Evolutionary conservation across 345 rosid species (phyloP).

Genomic region (Zanthoxylum bungeanum): DNA sequence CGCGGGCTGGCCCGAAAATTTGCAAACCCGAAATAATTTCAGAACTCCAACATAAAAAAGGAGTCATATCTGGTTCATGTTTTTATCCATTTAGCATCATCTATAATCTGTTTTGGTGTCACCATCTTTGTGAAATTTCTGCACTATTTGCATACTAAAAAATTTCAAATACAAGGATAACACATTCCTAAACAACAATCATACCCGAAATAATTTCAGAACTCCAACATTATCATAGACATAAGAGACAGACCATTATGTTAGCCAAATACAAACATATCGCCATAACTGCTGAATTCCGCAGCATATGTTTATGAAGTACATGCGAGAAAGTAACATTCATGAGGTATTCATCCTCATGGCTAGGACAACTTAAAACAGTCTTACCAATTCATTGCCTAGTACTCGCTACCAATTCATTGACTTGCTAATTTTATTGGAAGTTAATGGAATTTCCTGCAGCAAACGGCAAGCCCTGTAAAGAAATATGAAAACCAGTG

Average conservation of each 20-base stretch:
- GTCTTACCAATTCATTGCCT: background rate
- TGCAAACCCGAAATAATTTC: too few species aligned
- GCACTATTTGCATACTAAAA: too few species aligned
- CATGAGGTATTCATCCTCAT: background rate
- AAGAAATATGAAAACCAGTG: background rate
- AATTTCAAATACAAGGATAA: background rate
- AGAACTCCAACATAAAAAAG: too few species aligned
- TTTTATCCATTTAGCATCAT: background rate
- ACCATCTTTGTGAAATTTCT: background rate
- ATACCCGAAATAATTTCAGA: background rate
- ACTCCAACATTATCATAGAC: background rate
- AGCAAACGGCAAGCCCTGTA: constrained; percentile 4
- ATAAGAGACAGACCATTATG: background rate
- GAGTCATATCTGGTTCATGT: too few species aligned
- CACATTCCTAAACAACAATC: background rate
- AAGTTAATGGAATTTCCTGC: background rate
- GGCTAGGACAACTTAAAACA: background rate
- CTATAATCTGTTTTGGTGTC: background rate
- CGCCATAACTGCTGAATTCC: background rate
- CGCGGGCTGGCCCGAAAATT: too few species aligned
- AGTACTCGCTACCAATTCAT: background rate
- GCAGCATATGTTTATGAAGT: background rate
- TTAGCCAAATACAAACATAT: too few species aligned
- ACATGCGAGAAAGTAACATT: background rate
- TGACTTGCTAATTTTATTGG: background rate